phyloP scores from a whole-genome alignment of 805 yeast species.

The Yamadazyma nakazawae region DNA sequence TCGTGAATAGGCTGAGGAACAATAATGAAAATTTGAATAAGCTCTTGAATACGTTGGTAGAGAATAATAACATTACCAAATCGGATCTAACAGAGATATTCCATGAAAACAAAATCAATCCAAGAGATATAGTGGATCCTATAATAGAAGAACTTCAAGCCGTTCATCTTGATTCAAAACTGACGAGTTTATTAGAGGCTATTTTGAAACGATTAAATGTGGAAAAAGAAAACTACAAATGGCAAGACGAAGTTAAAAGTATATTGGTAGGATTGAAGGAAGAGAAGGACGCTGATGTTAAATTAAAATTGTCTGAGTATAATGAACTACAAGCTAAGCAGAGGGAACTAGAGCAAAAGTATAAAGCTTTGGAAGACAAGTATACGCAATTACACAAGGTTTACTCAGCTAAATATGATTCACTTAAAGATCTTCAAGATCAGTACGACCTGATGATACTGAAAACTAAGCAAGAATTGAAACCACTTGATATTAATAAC shows the following conservation, averaged over 20 bases:
- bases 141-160: slow-evolving; percentile 24
- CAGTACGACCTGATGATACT: slow-evolving; percentile 9
- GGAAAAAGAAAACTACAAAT: slow-evolving; percentile 3
- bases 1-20: slow-evolving; percentile 38
- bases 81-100: slow-evolving; percentile 14
- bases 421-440: slow-evolving; percentile 3
- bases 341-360: neutral
- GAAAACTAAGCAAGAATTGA: neutral
- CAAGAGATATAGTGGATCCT: slow-evolving; percentile 22
- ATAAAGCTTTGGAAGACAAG: slow-evolving; percentile 10
- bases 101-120: slow-evolving; percentile 12
- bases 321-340: neutral
- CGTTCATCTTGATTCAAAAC: slow-evolving; percentile 20
- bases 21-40: slow-evolving; percentile 37
- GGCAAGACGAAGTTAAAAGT: slow-evolving; percentile 3
- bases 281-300: neutral
- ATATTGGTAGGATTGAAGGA: neutral
- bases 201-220: slow-evolving; percentile 2
- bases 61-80: slow-evolving; percentile 17
- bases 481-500: slow-evolving; percentile 3
- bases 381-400: slow-evolving; percentile 7
- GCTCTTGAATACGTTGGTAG: slow-evolving; percentile 31
- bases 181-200: slow-evolving; percentile 1
- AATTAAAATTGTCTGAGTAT: neutral
- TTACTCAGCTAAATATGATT: slow-evolving; percentile 8